A percentile compares a stretch with the other conserved stretches of the same genome.
Conservation (phyloP, 2,329 filamentous ascomycete species). For the Penicillium sclerotiorum region DNA sequence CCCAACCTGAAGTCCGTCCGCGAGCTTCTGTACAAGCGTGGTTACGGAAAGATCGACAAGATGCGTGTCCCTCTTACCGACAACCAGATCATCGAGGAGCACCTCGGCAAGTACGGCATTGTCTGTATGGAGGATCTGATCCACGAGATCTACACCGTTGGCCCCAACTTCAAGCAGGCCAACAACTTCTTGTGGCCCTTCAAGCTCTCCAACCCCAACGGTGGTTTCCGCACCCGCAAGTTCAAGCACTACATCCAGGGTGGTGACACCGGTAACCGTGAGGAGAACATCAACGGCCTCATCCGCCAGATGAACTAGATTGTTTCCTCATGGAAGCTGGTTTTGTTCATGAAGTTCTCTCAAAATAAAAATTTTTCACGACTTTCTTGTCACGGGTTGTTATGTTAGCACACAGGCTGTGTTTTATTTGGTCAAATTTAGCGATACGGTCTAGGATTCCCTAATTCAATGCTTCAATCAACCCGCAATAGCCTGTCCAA, state of each 20-base stretch:
- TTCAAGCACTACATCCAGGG: constrained; percentile 99
- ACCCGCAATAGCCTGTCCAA: constrained; percentile 30
- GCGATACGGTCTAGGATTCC: constrained; percentile 38
- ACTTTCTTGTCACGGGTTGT: constrained; percentile 36
- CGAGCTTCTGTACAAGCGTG: constrained; percentile 99
- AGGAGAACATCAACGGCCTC: constrained; percentile 95
- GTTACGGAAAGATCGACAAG: constrained; percentile 98
- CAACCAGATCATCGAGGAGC: constrained; percentile 96
- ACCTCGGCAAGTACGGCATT: constrained; percentile 96
- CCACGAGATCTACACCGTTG: constrained; percentile 98
- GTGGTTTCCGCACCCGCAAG: constrained; percentile 94
- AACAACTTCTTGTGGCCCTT: constrained; percentile 99
- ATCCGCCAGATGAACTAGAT: constrained; percentile 98
- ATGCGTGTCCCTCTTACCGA: constrained; percentile 95
- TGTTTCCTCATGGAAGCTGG: constrained; percentile 13
- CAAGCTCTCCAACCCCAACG: constrained; percentile 98
- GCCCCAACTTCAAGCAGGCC: constrained; percentile 99
- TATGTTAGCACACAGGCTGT: constrained; percentile 34
- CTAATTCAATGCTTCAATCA: constrained; percentile 41
- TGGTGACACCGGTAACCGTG: constrained; percentile 97
- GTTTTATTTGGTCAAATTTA: constrained; percentile 33
- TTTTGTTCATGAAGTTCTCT: not conserved
- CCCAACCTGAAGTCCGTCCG: constrained; percentile 99
- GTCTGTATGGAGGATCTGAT: constrained; percentile 99
- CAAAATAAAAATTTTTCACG: constrained; percentile 18